Evolutionary conservation across 257 asterid species (phyloP).

Genomic region (Rehmannia glutinosa): DNA sequence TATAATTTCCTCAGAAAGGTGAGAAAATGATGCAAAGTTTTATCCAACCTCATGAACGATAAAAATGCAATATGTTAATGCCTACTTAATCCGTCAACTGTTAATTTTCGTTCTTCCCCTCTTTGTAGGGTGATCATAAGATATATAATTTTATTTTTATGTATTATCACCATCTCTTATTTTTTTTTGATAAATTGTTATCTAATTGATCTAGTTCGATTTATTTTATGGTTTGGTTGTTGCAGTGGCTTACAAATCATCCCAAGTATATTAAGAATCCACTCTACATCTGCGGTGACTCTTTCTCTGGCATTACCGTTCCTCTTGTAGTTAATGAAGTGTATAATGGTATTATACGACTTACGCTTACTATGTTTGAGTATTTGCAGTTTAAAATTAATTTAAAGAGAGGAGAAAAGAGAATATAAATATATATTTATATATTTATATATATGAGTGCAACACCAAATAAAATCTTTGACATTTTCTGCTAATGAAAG

Average conservation of each 20-base stretch:
- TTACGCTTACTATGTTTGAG: neutral
- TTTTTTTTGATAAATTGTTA: neutral
- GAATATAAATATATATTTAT: too few species aligned
- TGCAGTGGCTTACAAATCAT: constrained; percentile 27
- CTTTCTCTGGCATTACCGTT: constrained; percentile 5
- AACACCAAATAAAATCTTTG: too few species aligned
- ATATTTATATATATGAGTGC: too few species aligned
- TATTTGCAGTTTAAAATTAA: neutral
- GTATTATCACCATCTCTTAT: too few species aligned
- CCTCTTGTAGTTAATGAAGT: constrained; percentile 11
- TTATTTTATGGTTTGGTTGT: neutral
- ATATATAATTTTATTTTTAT: too few species aligned
- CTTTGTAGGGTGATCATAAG: neutral
- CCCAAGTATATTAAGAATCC: constrained; percentile 9
- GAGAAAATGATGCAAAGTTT: too few species aligned
- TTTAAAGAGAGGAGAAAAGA: too few species aligned
- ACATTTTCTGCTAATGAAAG: neutral
- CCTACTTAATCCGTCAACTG: too few species aligned
- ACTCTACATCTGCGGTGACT: constrained; percentile 22
- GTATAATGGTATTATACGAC: neutral
- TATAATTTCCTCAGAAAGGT: too few species aligned
- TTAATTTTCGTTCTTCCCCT: too few species aligned
- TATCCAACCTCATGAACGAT: too few species aligned
- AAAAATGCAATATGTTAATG: too few species aligned
- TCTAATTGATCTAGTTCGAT: neutral